These are phyloP conservation scores for Ampelocalamus luodianensis DNA, from an alignment of 176 grass and related monocot genomes.

Conservation along the genomic window DNA sequence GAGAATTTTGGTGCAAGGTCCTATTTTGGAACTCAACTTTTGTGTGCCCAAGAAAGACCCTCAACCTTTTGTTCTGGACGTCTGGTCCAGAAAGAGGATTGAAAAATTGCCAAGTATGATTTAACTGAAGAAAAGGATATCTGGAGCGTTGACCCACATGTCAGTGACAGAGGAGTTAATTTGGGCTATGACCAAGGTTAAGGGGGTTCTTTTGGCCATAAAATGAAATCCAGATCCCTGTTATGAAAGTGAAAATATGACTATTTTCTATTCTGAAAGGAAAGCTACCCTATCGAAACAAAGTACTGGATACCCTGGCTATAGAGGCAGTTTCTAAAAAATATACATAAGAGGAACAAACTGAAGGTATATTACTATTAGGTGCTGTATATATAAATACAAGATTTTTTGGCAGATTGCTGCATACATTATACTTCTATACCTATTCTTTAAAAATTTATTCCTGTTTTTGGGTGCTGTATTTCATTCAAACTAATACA, in stretches of 20 bases:
- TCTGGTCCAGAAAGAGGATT: background rate
- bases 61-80: background rate
- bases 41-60: background rate
- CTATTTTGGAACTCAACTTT: background rate
- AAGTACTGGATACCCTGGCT: background rate
- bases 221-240: background rate
- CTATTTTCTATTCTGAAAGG: background rate
- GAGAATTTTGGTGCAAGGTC: background rate
- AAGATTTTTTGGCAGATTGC: conserved; percentile 4
- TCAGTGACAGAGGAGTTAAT: conserved; percentile 8
- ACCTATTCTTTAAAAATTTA: background rate
- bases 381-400: background rate
- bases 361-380: background rate
- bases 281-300: background rate
- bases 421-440: background rate
- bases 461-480: conserved; percentile 7
- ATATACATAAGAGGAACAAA: background rate
- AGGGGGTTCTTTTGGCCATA: background rate
- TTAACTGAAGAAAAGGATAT: background rate
- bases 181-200: background rate
- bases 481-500: background rate
- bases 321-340: background rate
- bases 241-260: background rate
- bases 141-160: background rate
- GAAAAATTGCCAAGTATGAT: background rate